Base-by-base conservation (phyloP, 257 asterid genomes). In the Lycium ferocissimum region DNA sequence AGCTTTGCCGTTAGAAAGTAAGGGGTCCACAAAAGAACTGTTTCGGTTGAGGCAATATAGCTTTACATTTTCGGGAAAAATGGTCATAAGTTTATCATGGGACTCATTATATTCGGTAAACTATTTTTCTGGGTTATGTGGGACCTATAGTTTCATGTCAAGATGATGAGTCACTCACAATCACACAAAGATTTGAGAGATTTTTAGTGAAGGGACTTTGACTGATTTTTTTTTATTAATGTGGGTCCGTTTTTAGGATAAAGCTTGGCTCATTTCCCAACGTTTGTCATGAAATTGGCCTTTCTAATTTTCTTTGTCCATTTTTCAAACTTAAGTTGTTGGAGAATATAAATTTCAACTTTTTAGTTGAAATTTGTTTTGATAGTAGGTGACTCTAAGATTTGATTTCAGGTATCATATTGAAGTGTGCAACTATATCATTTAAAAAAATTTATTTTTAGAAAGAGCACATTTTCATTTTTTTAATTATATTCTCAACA, bases 21-120 rank as follows among this genome's bases (percentile, higher is more conserved):
- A 18, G 83, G 86, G 89, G 89, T 71, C 81, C 89, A 85, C 80
- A 47, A 58, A 71, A 9, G 84, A 87, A 87, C 89, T 67, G 86
- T 84, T 87, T 87, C 82, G 17, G 89, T 84, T 84, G 35, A 14
- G 63, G 20, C 3, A 6, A 53, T 71, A 45, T 71, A 57, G 49
- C 62, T 33, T 53, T 54, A 73, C 83, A 69, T 56, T 83, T 65
- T 4, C 2, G 63, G 63, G 82, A 53, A 51, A 73, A 56, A 40
- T 17, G 54, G 5, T 76, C 83, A 38, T 54, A 53, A 14, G 65
- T 56, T 83, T 38, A 61, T 63, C 82, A 63, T 38, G 65, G 81
- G 86, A 73, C 62, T 61, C 83, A 63, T 75, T 61, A 37, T 38
- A 69, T 83, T 56, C 81, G 2, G 65, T 62, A 56, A 70, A 70